A percentile compares a stretch with the other conserved stretches of the same genome.
Conservation (phyloP, 495 filamentous ascomycete genomes). For the Evansstolkia leycettana region DNA sequence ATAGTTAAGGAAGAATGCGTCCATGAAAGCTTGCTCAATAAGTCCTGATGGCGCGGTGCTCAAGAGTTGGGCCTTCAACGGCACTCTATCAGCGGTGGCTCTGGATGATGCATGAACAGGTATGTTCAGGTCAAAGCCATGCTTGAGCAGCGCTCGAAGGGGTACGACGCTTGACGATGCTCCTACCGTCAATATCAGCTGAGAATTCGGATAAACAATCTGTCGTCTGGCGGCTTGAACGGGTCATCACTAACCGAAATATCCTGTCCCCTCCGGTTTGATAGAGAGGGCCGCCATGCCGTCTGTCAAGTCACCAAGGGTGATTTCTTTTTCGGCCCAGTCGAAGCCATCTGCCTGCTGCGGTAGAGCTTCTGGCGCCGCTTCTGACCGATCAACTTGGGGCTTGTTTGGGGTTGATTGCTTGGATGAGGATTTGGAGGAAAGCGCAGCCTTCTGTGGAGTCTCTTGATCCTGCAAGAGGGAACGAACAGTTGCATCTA, state of each 20-base stretch:
- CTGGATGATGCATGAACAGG: conserved; percentile 17
- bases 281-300: conserved; percentile 42
- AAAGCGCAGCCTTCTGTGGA: conserved; percentile 15
- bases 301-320: conserved; percentile 32
- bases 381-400: conserved; percentile 24
- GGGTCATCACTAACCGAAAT: conserved; percentile 27
- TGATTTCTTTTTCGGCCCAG: conserved; percentile 36
- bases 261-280: conserved; percentile 36
- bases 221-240: background rate
- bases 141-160: conserved; percentile 29
- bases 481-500: conserved; percentile 33
- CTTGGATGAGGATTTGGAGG: conserved; percentile 27
- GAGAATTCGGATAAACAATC: conserved; percentile 4
- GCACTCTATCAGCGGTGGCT: conserved; percentile 14
- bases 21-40: conserved; percentile 35
- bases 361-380: conserved; percentile 32
- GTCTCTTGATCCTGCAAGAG: conserved; percentile 29
- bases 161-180: conserved; percentile 36
- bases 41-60: conserved; percentile 30
- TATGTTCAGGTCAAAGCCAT: conserved; percentile 35
- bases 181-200: conserved; percentile 10
- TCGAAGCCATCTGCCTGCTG: conserved; percentile 41
- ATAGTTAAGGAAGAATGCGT: conserved; percentile 41
- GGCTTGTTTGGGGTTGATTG: conserved; percentile 27
- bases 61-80: conserved; percentile 28